A percentile compares a stretch with the other conserved stretches of the same genome.
Evolutionary conservation across 768 basidiomycete genomes (phyloP).

Genomic region (Rhodotorula graminis): DNA sequence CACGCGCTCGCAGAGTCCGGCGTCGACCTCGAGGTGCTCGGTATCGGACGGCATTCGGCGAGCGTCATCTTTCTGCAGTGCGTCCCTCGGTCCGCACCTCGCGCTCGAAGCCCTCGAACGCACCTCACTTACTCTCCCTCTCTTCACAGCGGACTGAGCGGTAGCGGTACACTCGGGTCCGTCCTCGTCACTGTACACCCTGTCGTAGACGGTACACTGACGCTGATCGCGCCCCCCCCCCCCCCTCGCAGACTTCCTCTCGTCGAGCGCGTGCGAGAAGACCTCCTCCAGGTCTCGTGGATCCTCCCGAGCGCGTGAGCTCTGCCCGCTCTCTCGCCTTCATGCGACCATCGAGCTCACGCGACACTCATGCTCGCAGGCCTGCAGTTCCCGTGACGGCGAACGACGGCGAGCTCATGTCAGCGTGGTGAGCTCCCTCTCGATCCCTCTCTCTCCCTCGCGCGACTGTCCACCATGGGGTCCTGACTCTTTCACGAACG

Average conservation of each 20-base stretch:
- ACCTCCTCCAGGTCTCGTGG: slow-evolving; percentile 1
- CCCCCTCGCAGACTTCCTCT: not conserved
- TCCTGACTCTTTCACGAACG: no score
- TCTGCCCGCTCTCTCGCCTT: no score
- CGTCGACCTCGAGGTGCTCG: not conserved
- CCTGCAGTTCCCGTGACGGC: not conserved
- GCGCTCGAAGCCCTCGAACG: no score
- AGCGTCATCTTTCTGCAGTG: not conserved
- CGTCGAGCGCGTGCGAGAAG: not conserved
- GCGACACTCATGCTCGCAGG: not conserved
- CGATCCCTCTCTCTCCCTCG: no score
- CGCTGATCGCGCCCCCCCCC: no score
- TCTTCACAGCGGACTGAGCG: not conserved
- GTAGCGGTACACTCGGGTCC: not conserved
- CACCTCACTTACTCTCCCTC: no score
- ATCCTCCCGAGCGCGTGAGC: not conserved
- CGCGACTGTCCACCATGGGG: no score
- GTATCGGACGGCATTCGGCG: not conserved
- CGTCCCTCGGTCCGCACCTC: not conserved
- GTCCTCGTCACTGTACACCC: not conserved
- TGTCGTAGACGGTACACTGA: not conserved
- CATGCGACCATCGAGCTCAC: no score
- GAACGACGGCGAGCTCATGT: not conserved
- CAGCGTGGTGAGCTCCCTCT: not conserved
- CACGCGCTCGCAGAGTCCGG: not conserved